Base-by-base conservation (phyloP, 148 eudicot genomes). In the Polygonum maritimum region DNA sequence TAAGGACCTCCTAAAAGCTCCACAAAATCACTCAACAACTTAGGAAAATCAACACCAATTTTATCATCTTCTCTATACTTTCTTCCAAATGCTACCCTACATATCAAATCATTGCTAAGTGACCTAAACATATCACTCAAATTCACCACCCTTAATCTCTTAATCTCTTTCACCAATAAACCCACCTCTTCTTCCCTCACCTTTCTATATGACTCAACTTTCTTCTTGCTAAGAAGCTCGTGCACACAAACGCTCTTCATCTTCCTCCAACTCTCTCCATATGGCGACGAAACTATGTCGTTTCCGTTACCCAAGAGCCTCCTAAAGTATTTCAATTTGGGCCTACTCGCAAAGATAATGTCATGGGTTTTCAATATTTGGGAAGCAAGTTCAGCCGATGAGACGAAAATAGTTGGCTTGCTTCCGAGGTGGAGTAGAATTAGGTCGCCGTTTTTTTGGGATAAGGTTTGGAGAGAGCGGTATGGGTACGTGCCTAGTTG, bases 391-490 rank as follows among this genome's bases (percentile, higher is more conserved):
- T 76, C 45, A 8, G 80, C 80, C 0, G 85, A 78, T 2, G 85
- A 78, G 77, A 80, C 75, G 4, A 82, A 11, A 2, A 89, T 69
- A 2, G 75, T 33, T 0, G 89, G 92, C 13, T 10, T 74, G 8
- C 36, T 63, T 45, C 96, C 96, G 0, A 91, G 51, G 48, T 86
- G 81, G 6, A 90, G 79, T 10, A 88, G 74, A 83, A 91, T 89
- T 1, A 74, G 65, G 7, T 51, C 63, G 13, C 76, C 76, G n/a
- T 74, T 16, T 12, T 51, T 48, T 51, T 21, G 16, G 2, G 77
- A 75, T 57, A 75, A 40, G 67, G 77, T 14, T 75, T 40, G 69
- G 41, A 75, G 77, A 7, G 77, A 57, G 18, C 48, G 70, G 26
- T 75, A 21, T 15, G 77, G 77, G 10, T 75, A n/a, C 15, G 12